These are phyloP conservation scores for Candida mattraensis DNA, from an alignment of 805 yeast species.

Conservation along the genomic window DNA sequence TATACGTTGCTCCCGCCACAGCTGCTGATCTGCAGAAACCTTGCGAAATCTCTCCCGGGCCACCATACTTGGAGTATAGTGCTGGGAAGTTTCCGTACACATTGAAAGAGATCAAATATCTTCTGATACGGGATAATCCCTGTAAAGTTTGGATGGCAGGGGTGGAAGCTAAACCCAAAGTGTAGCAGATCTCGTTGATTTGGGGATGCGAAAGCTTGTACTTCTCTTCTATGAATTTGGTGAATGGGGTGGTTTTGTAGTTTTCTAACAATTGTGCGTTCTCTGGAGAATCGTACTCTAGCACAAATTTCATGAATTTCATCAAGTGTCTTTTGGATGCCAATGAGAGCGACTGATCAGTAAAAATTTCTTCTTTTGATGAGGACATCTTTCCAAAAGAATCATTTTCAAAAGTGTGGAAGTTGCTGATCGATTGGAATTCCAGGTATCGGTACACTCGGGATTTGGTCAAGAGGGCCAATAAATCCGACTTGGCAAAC, in stretches of 20 bases:
- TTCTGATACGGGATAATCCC: slow-evolving; percentile 77
- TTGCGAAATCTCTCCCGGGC: slow-evolving; percentile 93
- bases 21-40: slow-evolving; percentile 98
- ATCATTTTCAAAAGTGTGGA: slow-evolving; percentile 94
- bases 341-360: slow-evolving; percentile 76
- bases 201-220: slow-evolving; percentile 76
- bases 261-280: slow-evolving; percentile 45
- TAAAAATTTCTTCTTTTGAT: slow-evolving; percentile 90
- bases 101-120: slow-evolving; percentile 82
- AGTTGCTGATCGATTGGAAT: slow-evolving; percentile 82
- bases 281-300: slow-evolving; percentile 61
- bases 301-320: slow-evolving; percentile 88
- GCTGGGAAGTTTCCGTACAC: slow-evolving; percentile 95
- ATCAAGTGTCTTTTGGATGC: slow-evolving; percentile 79
- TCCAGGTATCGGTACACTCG: slow-evolving; percentile 90
- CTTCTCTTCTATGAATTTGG: slow-evolving; percentile 56
- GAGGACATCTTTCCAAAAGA: slow-evolving; percentile 81
- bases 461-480: slow-evolving; percentile 74
- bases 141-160: slow-evolving; percentile 62
- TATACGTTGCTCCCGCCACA: slow-evolving; percentile 94
- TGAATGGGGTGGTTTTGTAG: slow-evolving; percentile 56
- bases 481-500: slow-evolving; percentile 87
- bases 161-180: slow-evolving; percentile 77
- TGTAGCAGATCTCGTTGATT: slow-evolving; percentile 76
- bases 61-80: slow-evolving; percentile 88